A percentile compares a stretch with the other conserved stretches of the same genome.
Conservation (phyloP, 225 moss, liverwort and hornwort genomes). For the Anthoceros angustus region DNA sequence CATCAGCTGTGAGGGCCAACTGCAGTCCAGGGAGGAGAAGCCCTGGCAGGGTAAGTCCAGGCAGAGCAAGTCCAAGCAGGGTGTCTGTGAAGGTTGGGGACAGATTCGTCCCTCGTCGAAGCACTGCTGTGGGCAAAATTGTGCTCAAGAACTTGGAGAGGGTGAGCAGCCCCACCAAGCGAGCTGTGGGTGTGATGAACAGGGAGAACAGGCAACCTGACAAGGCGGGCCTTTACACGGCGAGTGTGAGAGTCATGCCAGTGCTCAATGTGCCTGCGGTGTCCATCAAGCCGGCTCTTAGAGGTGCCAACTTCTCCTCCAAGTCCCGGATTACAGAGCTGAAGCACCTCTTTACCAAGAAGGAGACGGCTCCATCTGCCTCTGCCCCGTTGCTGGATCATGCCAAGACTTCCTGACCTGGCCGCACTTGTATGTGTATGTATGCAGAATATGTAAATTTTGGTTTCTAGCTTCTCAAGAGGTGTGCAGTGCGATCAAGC, state of each 20-base stretch:
- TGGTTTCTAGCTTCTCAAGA: too few relatives aligned
- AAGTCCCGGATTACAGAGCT: background rate
- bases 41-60: background rate
- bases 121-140: conserved; percentile 20
- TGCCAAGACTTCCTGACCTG: background rate
- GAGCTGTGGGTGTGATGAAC: conserved; percentile 13
- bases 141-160: conserved; percentile 64
- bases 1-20: background rate
- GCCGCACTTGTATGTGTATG: too few relatives aligned
- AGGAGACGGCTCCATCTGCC: background rate
- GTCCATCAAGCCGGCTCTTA: background rate
- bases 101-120: conserved; percentile 9
- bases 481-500: too few relatives aligned
- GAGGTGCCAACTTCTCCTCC: background rate
- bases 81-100: conserved; percentile 22
- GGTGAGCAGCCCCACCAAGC: conserved; percentile 35
- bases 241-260: background rate
- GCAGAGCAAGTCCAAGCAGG: conserved; percentile 13
- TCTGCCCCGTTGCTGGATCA: background rate
- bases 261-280: background rate
- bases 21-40: background rate
- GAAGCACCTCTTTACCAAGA: background rate
- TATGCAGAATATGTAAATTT: too few relatives aligned
- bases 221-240: background rate
- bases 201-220: background rate